Evolutionary conservation across 805 yeast genomes (phyloP).

Genomic region (Cyberlindnera maritima): DNA sequence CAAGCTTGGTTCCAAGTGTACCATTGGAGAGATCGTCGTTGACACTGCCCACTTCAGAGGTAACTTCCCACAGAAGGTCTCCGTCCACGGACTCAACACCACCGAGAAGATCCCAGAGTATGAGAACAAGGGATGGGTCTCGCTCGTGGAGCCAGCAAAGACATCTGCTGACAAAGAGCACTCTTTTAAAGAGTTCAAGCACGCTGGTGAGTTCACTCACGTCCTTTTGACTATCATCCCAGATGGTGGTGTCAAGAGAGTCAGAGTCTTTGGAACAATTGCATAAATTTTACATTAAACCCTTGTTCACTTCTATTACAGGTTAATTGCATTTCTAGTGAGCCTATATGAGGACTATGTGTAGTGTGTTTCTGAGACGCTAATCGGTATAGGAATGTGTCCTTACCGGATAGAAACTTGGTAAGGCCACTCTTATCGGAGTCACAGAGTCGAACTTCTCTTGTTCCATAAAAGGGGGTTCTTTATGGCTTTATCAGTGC

Average conservation of each 20-base stretch:
- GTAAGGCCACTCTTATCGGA: no score
- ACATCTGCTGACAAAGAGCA: conserved; percentile 88
- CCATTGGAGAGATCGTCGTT: conserved; percentile 57
- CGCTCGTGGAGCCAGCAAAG: conserved; percentile 62
- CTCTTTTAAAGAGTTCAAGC: conserved; percentile 35
- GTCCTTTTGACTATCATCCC: conserved; percentile 84
- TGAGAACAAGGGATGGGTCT: conserved; percentile 55
- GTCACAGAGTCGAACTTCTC: no score
- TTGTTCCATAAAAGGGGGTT: no score
- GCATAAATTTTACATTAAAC: conserved; percentile 8
- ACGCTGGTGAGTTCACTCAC: conserved; percentile 51
- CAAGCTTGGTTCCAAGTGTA: conserved; percentile 66
- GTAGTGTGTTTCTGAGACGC: no score
- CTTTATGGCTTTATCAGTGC: no score
- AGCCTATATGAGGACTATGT: no score
- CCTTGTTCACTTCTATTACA: no score
- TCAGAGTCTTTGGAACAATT: conserved; percentile 69
- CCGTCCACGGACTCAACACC: conserved; percentile 56
- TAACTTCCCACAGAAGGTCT: conserved; percentile 82
- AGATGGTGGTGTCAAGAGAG: conserved; percentile 94
- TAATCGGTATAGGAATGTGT: no score
- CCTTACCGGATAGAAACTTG: no score
- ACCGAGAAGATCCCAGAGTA: conserved; percentile 37
- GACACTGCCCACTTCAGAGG: conserved; percentile 96
- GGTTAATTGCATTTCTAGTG: no score